Base-by-base conservation (phyloP, 2,329 filamentous ascomycete genomes). In the Fusarium sp. region DNA sequence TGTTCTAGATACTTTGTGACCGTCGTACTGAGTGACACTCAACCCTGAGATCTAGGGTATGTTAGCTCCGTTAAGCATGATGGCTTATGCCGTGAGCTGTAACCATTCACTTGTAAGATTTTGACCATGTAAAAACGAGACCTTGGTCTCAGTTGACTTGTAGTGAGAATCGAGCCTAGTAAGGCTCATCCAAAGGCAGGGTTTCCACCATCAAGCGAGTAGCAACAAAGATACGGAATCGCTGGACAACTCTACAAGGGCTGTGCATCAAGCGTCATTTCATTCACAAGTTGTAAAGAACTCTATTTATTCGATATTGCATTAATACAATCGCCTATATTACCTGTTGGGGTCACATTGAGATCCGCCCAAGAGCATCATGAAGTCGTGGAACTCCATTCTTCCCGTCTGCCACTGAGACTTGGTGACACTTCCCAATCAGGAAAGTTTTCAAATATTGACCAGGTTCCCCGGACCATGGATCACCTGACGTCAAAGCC, bases 401-500 rank as follows among this genome's bases (percentile, higher is more conserved):
- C 33, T 52, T n/a, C 25, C 2, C 3, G 6, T 27, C 54, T n/a
- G n/a, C n/a, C 39, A 64, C 27, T 63, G 45, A 27, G 16, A 45
- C n/a, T 54, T 46, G 27, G 8, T 39, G 27, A 7, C 16, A 37
- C 35, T 41, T 45, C 64, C 41, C 16, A 61, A 67, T 61, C 5
- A 42, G 64, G 64, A 54, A 63, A 63, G 21, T 45, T 45, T 46
- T 51, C 15, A 27, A 19, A 16, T 14, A 14, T 41, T 23, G 37
- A 48, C 58, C 49, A 51, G 66, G 65, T 69, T 69, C 51, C 59
- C 51, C 58, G 16, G 65, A 66, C 56, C 56, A 70, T 1, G 3
- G 11, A 66, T 57, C 55, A 58, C 41, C 70, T 71, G 70, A 73
- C 66, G 49, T 25, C n/a, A 49, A 52, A 46, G 55, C 70, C 70